phyloP scores from a whole-genome alignment of 1,284 basidiomycete species.

The Apiotrichum porosum region DNA sequence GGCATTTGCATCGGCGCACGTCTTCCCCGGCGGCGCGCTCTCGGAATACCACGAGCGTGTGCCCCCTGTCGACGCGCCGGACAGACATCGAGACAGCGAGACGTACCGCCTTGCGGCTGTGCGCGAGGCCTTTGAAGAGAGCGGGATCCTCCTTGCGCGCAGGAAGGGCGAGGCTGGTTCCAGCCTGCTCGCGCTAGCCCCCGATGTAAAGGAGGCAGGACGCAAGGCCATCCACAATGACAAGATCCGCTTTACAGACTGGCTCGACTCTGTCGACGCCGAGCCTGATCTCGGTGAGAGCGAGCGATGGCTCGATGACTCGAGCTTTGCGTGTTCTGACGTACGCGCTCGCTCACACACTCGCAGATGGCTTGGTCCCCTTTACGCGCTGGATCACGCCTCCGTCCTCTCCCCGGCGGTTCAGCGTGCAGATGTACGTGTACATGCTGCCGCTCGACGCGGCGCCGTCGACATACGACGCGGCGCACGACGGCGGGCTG shows the following conservation, averaged over 20 bases:
- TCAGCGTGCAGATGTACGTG: conserved; percentile 9
- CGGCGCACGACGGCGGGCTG: conserved; percentile 15
- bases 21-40: conserved; percentile 11
- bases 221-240: conserved; percentile 6
- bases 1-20: conserved; percentile 5
- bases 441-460: conserved; percentile 4
- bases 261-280: conserved; percentile 4
- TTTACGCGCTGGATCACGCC: conserved; percentile 10
- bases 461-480: not conserved
- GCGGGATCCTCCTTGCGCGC: conserved; percentile 7
- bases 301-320: not conserved
- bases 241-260: conserved; percentile 1
- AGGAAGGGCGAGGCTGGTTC: not conserved
- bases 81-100: conserved; percentile 9
- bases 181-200: not conserved
- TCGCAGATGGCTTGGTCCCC: conserved; percentile 6
- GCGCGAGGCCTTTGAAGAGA: conserved; percentile 13
- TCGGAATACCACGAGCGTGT: not conserved
- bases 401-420: not conserved
- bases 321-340: not conserved
- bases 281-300: conserved; percentile 11
- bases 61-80: not conserved
- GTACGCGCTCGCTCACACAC: not conserved
- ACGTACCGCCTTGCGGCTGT: conserved; percentile 10
- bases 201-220: not conserved